Percentiles rank a stretch among this genome's conserved stretches.
phyloP scores from a whole-genome alignment of 441 rosid species.

The Erodium trifolium region DNA sequence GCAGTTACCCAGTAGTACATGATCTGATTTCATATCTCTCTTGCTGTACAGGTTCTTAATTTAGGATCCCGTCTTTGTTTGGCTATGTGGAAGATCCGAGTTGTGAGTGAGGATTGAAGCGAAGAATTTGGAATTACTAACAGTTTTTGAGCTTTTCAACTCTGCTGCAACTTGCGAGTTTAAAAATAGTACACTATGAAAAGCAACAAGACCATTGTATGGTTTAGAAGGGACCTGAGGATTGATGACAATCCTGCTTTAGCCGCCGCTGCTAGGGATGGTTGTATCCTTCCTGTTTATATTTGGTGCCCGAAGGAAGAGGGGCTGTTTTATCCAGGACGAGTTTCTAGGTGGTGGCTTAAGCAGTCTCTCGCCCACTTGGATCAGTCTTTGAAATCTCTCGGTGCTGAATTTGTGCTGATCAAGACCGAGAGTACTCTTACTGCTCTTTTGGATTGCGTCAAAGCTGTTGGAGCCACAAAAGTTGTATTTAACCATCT shows the following conservation, averaged over 20 bases:
- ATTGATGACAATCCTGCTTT: slow-evolving; percentile 93
- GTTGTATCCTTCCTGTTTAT: slow-evolving; percentile 69
- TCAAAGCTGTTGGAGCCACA: no score
- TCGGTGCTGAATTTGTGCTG: slow-evolving; percentile 72
- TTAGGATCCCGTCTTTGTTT: no score
- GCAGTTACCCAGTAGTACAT: neutral
- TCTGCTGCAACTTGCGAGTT: slow-evolving; percentile 15
- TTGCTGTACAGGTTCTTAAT: neutral
- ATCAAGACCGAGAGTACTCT: slow-evolving; percentile 76
- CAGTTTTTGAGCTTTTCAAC: slow-evolving; percentile 5
- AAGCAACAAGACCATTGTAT: slow-evolving; percentile 69
- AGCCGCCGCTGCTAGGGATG: slow-evolving; percentile 87
- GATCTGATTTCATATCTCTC: neutral
- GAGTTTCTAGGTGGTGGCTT: no score
- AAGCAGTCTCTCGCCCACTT: slow-evolving; percentile 83
- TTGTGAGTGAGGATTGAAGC: neutral
- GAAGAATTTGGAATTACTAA: slow-evolving; percentile 9
- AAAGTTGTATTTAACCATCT: slow-evolving; percentile 85
- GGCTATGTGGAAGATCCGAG: no score
- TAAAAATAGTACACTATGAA: slow-evolving; percentile 30
- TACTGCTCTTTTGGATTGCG: slow-evolving; percentile 69
- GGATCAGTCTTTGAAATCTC: slow-evolving; percentile 73
- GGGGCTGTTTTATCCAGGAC: slow-evolving; percentile 73
- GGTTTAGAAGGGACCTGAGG: slow-evolving; percentile 99
- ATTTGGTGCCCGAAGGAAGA: slow-evolving; percentile 95